phyloP scores from a whole-genome alignment of 441 rosid species.

The Populus hybrid region DNA sequence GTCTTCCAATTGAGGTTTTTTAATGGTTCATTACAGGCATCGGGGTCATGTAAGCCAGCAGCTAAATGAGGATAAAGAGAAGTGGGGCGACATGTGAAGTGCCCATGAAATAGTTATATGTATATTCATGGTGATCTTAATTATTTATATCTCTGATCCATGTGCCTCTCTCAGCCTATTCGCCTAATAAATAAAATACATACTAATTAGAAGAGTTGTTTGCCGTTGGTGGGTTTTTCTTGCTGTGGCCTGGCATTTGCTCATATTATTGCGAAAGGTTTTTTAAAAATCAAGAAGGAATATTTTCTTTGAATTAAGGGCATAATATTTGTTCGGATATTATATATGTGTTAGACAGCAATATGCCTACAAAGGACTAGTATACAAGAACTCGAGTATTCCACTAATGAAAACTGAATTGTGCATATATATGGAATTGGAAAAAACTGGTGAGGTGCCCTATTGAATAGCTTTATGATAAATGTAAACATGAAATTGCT shows the following conservation, averaged over 20 bases:
- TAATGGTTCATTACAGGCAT: slow-evolving; percentile 1
- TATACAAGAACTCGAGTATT: not conserved
- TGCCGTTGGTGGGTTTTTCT: not conserved
- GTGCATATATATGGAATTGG: too few relatives aligned
- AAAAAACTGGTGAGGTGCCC: too few relatives aligned
- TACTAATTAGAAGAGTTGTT: not conserved
- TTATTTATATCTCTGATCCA: not conserved
- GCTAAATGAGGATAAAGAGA: slow-evolving; percentile 6
- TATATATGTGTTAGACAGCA: not conserved
- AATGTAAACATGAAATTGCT: too few relatives aligned
- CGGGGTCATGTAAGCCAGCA: slow-evolving; percentile 19
- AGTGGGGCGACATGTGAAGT: not conserved
- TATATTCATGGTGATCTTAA: not conserved
- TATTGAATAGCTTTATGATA: too few relatives aligned
- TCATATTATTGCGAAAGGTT: not conserved
- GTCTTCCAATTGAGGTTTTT: not conserved
- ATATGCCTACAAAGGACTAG: not conserved
- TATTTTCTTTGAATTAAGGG: not conserved
- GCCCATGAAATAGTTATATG: slow-evolving; percentile 3
- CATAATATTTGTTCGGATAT: not conserved
- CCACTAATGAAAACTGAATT: not conserved
- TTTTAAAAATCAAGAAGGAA: not conserved
- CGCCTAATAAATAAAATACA: not conserved
- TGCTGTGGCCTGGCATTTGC: not conserved
- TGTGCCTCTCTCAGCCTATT: not conserved